Evolutionary conservation across 2,329 filamentous ascomycete genomes (phyloP).

Genomic region (Neofusicoccum cordaticola): DNA sequence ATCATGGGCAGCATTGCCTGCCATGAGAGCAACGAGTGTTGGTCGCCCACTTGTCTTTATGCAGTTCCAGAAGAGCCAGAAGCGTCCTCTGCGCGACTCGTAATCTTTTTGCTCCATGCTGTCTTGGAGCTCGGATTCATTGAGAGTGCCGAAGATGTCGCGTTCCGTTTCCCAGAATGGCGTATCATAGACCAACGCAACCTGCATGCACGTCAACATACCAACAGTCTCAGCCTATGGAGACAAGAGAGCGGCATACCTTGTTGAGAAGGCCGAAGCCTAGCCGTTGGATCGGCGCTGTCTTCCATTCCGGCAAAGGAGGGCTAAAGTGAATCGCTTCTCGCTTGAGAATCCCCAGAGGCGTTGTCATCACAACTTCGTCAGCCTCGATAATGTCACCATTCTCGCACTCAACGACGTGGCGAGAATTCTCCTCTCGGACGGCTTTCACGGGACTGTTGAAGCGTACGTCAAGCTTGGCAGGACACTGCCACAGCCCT

Average conservation of each 20-base stretch:
- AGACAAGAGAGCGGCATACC: slow-evolving; percentile 34
- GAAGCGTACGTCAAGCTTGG: slow-evolving; percentile 72
- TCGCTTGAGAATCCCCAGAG: slow-evolving; percentile 88
- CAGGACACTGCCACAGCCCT: slow-evolving; percentile 75
- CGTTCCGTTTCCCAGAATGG: slow-evolving; percentile 87
- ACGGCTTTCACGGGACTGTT: slow-evolving; percentile 72
- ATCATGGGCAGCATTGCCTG: slow-evolving; percentile 86
- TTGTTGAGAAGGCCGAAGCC: slow-evolving; percentile 96
- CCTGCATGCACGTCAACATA: slow-evolving; percentile 28
- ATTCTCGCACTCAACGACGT: slow-evolving; percentile 67
- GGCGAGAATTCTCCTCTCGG: slow-evolving; percentile 53
- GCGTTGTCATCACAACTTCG: slow-evolving; percentile 83
- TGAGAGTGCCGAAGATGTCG: slow-evolving; percentile 91
- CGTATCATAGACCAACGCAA: slow-evolving; percentile 83
- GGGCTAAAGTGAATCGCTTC: slow-evolving; percentile 81
- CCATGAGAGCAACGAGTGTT: slow-evolving; percentile 89
- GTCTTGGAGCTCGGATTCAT: slow-evolving; percentile 65
- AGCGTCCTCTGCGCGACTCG: slow-evolving; percentile 73
- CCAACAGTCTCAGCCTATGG: neutral
- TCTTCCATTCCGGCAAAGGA: slow-evolving; percentile 83
- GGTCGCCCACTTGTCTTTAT: slow-evolving; percentile 82
- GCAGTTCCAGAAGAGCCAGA: slow-evolving; percentile 98
- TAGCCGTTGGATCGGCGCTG: slow-evolving; percentile 73
- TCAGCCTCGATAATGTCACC: slow-evolving; percentile 79
- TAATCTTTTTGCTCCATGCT: slow-evolving; percentile 82